Evolutionary conservation across 805 yeast genomes (phyloP).

Genomic region (Yarrowia yakushimensis): DNA sequence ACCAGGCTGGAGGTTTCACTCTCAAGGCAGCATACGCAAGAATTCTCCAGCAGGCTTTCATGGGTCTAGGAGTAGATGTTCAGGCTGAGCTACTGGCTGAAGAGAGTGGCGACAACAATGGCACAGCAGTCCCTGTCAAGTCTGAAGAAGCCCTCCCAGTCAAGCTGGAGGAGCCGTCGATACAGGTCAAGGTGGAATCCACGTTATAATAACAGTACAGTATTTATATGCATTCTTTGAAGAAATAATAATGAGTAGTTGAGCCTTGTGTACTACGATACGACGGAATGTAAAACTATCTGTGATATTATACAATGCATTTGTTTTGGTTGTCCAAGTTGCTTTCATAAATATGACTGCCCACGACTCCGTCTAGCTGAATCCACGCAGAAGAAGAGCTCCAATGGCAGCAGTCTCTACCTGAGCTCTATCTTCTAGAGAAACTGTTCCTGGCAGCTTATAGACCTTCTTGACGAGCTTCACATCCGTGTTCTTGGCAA

Average conservation of each 20-base stretch:
- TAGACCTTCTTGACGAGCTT: conserved; percentile 28
- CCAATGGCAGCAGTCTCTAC: conserved; percentile 27
- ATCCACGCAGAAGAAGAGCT: conserved; percentile 30
- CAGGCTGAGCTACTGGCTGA: conserved; percentile 46
- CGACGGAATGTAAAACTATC: too few species aligned
- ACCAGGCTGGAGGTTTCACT: conserved; percentile 81
- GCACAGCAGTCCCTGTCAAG: background rate
- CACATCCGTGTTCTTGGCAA: conserved; percentile 23
- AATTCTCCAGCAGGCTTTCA: conserved; percentile 81
- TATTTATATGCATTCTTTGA: conserved; percentile 17
- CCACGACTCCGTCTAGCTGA: conserved; percentile 1
- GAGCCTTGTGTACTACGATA: background rate
- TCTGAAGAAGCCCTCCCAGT: background rate
- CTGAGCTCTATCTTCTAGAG: conserved; percentile 18
- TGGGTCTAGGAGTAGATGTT: conserved; percentile 81
- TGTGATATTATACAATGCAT: background rate
- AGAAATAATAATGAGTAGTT: background rate
- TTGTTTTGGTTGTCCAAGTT: background rate
- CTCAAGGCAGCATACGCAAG: conserved; percentile 66
- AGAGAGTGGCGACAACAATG: background rate
- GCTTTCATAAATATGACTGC: background rate
- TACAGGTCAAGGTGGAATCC: conserved; percentile 22
- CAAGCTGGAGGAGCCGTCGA: background rate
- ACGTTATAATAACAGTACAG: conserved; percentile 5
- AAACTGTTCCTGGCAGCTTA: conserved; percentile 26